Conservation (phyloP, 768 basidiomycete genomes). For the Cyathus striatus region DNA sequence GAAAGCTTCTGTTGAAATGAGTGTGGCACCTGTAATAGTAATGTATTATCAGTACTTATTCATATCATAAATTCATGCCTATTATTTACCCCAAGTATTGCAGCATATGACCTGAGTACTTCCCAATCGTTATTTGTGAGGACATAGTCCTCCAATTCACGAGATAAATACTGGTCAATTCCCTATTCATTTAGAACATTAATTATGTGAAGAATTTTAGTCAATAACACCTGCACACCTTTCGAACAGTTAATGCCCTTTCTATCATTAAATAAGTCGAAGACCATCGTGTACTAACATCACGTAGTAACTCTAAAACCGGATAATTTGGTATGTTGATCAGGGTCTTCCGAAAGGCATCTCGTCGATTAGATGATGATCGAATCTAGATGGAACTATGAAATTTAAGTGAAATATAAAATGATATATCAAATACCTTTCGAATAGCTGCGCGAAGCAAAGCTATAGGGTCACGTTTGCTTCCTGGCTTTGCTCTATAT, state of each 20-base stretch:
- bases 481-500: not conserved
- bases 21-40: too few species aligned
- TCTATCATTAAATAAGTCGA: not conserved
- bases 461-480: not conserved
- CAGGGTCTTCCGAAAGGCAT: not conserved
- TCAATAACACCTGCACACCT: too few species aligned
- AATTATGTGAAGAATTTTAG: too few species aligned
- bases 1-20: too few species aligned
- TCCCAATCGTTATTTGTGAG: too few species aligned
- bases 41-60: too few species aligned
- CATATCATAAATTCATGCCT: too few species aligned
- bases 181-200: too few species aligned
- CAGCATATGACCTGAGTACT: too few species aligned
- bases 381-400: not conserved
- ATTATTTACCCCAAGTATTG: too few species aligned
- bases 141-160: too few species aligned
- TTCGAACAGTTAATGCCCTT: not conserved
- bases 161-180: too few species aligned
- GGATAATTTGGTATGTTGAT: not conserved
- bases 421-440: not conserved
- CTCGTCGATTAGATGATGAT: not conserved
- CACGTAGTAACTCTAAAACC: not conserved
- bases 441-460: not conserved
- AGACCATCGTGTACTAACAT: slow-evolving; percentile 6
- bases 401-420: not conserved